Conservation (phyloP, 2,329 filamentous ascomycete species). For the Aspergillus ochraceus region DNA sequence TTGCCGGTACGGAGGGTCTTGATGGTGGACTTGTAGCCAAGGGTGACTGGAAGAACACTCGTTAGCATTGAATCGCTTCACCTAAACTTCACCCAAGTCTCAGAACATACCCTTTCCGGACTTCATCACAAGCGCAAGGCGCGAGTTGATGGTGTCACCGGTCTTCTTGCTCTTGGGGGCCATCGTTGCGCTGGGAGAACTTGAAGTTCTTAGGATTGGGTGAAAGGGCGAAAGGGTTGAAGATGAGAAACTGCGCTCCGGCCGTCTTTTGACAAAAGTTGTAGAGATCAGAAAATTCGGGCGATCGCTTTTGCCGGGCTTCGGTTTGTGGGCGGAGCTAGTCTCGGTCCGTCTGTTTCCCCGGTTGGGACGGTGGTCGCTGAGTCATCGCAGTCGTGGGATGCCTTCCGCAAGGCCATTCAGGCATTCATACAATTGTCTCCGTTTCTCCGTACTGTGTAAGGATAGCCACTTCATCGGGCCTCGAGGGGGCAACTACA, state of each 20-base stretch:
- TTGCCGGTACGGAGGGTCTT: slow-evolving; percentile 93
- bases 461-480: not conserved
- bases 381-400: not conserved
- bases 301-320: not conserved
- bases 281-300: not conserved
- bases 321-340: not conserved
- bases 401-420: not conserved
- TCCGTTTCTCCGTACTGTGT: not conserved
- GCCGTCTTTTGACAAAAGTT: slow-evolving; percentile 4
- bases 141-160: slow-evolving; percentile 74
- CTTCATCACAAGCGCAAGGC: slow-evolving; percentile 70
- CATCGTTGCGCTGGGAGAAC: slow-evolving; percentile 55
- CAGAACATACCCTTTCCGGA: slow-evolving; percentile 43
- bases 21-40: slow-evolving; percentile 86
- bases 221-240: slow-evolving; percentile 6
- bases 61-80: slow-evolving; percentile 8
- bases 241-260: slow-evolving; percentile 19
- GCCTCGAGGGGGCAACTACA: not conserved
- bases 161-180: slow-evolving; percentile 72
- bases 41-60: slow-evolving; percentile 60
- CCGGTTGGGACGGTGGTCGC: not conserved
- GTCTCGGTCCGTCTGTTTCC: not conserved
- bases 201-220: slow-evolving; percentile 17
- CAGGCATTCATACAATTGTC: no score
- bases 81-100: not conserved